Evolutionary conservation across 1,139 yeast species (phyloP).

Genomic region (Yamadazyma taylorii): DNA sequence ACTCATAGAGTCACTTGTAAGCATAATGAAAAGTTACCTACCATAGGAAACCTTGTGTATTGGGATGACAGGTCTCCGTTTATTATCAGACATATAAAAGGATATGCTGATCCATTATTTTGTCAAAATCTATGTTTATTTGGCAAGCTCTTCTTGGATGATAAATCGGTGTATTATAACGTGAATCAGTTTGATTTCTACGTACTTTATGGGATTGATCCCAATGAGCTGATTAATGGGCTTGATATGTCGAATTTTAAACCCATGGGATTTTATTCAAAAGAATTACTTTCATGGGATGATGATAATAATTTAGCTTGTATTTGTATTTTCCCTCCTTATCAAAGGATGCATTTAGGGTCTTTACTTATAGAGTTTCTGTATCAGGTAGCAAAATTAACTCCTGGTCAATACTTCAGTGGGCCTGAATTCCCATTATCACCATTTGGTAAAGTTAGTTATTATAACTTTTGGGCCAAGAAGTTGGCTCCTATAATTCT

Average conservation of each 20-base stretch:
- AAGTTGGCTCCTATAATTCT: slow-evolving; percentile 22
- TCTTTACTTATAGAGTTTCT: slow-evolving; percentile 80
- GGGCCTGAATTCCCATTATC: slow-evolving; percentile 94
- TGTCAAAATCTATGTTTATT: slow-evolving; percentile 83
- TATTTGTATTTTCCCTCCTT: slow-evolving; percentile 88
- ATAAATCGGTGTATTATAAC: slow-evolving; percentile 82
- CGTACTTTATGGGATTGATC: slow-evolving; percentile 56
- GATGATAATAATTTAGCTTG: slow-evolving; percentile 82
- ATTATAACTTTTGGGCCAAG: slow-evolving; percentile 76
- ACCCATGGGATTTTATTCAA: slow-evolving; percentile 92
- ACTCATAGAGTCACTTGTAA: slow-evolving; percentile 50
- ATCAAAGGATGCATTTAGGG: slow-evolving; percentile 77
- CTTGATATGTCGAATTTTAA: slow-evolving; percentile 26
- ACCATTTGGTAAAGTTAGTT: slow-evolving; percentile 73
- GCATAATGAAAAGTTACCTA: slow-evolving; percentile 29
- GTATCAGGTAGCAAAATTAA: slow-evolving; percentile 60
- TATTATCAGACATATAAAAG: slow-evolving; percentile 65
- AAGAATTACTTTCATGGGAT: slow-evolving; percentile 82
- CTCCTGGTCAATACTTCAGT: slow-evolving; percentile 54
- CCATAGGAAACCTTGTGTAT: slow-evolving; percentile 70
- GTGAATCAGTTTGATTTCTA: slow-evolving; percentile 81
- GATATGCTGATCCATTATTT: slow-evolving; percentile 60
- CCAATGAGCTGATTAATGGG: slow-evolving; percentile 20
- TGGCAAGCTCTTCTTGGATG: slow-evolving; percentile 87
- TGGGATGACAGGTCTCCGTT: slow-evolving; percentile 49